Evolutionary conservation across 495 filamentous ascomycete species (phyloP).

Genomic region (Terfezia boudieri): DNA sequence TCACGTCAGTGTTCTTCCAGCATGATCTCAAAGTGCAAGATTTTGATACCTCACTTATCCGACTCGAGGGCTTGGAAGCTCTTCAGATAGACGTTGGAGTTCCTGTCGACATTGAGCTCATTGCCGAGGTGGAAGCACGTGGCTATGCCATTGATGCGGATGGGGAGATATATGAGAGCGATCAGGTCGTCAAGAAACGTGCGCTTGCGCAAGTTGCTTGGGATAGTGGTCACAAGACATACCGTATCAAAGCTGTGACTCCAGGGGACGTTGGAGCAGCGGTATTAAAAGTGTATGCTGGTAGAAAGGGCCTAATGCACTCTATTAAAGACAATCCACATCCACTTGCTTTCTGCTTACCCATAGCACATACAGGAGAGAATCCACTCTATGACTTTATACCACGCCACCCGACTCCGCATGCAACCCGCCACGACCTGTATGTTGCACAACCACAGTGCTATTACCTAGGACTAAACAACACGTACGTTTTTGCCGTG

Average conservation of each 20-base stretch:
- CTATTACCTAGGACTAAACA: slow-evolving; percentile 62
- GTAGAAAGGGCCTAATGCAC: slow-evolving; percentile 81
- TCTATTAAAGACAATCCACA: slow-evolving; percentile 86
- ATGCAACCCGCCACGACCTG: slow-evolving; percentile 86
- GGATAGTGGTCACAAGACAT: slow-evolving; percentile 66
- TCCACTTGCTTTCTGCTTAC: slow-evolving; percentile 71
- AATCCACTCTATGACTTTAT: slow-evolving; percentile 90
- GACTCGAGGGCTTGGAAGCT: slow-evolving; percentile 78
- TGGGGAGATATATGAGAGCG: slow-evolving; percentile 83
- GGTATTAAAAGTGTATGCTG: slow-evolving; percentile 80
- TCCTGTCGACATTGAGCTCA: slow-evolving; percentile 72
- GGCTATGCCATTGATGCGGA: slow-evolving; percentile 61
- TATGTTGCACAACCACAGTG: slow-evolving; percentile 95
- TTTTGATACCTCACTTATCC: slow-evolving; percentile 71
- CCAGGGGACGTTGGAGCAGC: slow-evolving; percentile 79
- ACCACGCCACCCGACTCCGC: slow-evolving; percentile 81
- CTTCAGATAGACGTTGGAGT: slow-evolving; percentile 72
- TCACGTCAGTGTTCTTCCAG: slow-evolving; percentile 74
- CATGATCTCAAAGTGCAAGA: slow-evolving; percentile 54
- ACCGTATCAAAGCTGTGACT: slow-evolving; percentile 75
- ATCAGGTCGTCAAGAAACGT: slow-evolving; percentile 62
- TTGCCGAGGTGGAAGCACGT: slow-evolving; percentile 76
- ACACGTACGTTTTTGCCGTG: slow-evolving; percentile 92
- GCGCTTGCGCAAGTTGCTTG: slow-evolving; percentile 83
- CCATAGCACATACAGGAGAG: slow-evolving; percentile 68